Conservation (phyloP, 2,329 filamentous ascomycete species). For the Tolypocladium nubicola region DNA sequence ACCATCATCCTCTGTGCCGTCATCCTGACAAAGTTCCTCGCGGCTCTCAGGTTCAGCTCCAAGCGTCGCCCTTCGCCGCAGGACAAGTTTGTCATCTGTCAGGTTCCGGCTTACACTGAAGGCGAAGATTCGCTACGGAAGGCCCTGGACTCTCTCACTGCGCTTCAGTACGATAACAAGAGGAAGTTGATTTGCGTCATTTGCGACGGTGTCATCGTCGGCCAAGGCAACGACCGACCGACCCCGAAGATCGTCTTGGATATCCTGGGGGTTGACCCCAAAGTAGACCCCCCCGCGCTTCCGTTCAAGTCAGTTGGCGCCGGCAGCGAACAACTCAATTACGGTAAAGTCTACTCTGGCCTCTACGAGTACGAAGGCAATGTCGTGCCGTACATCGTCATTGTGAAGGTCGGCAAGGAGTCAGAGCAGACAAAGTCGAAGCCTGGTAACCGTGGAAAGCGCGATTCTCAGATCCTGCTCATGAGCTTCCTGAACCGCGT, state of each 20-base stretch:
- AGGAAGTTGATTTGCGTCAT: conserved; percentile 93
- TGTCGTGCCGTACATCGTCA: conserved; percentile 88
- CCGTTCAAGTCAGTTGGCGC: conserved; percentile 89
- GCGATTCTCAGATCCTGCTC: conserved; percentile 90
- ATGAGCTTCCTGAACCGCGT: conserved; percentile 98
- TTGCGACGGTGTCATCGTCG: conserved; percentile 94
- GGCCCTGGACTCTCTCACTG: conserved; percentile 86
- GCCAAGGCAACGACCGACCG: conserved; percentile 88
- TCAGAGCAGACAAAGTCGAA: conserved; percentile 86
- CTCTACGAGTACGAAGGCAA: conserved; percentile 97
- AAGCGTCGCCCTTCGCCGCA: conserved; percentile 83
- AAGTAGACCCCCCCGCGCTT: conserved; percentile 86
- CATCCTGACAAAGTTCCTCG: conserved; percentile 79
- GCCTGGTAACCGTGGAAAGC: conserved; percentile 95
- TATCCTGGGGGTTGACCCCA: conserved; percentile 93
- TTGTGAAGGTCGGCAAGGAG: conserved; percentile 96
- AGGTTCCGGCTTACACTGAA: conserved; percentile 95
- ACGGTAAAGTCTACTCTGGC: conserved; percentile 96
- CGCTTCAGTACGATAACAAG: conserved; percentile 96
- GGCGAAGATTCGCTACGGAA: conserved; percentile 91
- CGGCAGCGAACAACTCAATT: conserved; percentile 89
- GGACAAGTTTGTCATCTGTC: conserved; percentile 98
- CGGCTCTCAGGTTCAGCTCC: conserved; percentile 85
- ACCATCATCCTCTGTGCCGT: conserved; percentile 74
- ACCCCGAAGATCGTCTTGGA: conserved; percentile 97